Percentiles rank a stretch among this genome's conserved stretches.
Evolutionary conservation across 169 alveolate genomes (phyloP).

Genomic region (Fabrea salina): DNA sequence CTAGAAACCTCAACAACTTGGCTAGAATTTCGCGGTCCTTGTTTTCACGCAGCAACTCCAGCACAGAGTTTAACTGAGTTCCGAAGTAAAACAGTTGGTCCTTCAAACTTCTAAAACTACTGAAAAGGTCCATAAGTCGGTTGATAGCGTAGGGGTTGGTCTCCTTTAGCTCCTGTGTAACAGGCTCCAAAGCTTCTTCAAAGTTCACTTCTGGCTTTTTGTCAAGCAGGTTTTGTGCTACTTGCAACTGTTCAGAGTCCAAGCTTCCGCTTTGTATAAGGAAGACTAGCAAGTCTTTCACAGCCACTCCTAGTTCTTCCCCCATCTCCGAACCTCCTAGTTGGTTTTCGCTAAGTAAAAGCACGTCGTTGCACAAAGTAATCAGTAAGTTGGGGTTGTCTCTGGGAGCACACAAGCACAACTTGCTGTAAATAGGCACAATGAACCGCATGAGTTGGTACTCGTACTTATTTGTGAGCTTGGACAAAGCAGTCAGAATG

Average conservation of each 20-base stretch:
- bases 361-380: not conserved
- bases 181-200: not conserved
- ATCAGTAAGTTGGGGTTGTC: not conserved
- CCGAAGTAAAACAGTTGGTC: not conserved
- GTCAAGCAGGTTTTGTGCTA: not conserved
- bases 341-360: not conserved
- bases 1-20: not conserved
- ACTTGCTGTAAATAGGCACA: not conserved
- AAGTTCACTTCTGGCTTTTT: not conserved
- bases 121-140: conserved; percentile 3
- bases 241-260: not conserved
- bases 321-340: not conserved
- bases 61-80: not conserved
- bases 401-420: not conserved
- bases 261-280: not conserved
- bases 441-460: not conserved
- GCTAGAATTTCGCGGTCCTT: not conserved
- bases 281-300: not conserved
- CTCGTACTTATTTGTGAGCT: not conserved
- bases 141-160: conserved; percentile 15
- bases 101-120: not conserved
- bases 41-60: not conserved
- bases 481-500: not conserved
- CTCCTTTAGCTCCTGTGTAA: not conserved
- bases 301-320: not conserved